Evolutionary conservation across 768 basidiomycete species (phyloP).

Genomic region (Dentipellis fragilis): DNA sequence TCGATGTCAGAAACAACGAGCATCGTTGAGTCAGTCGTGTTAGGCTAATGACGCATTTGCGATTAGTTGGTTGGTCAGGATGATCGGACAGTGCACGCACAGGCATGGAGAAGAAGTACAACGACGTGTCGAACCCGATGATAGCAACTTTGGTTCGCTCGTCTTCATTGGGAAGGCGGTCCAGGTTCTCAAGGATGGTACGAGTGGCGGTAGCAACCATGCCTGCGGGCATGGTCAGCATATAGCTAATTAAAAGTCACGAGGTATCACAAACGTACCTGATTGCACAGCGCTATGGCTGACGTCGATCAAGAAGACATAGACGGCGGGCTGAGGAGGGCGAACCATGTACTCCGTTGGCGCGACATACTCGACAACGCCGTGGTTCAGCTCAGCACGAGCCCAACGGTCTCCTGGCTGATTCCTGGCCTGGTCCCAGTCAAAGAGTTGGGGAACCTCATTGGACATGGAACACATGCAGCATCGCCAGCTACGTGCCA

Average conservation of each 20-base stretch:
- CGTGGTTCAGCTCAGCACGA: conserved; percentile 86
- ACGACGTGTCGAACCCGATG: conserved; percentile 81
- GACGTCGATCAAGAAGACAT: conserved; percentile 95
- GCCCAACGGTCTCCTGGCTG: conserved; percentile 94
- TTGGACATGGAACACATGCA: conserved; percentile 99
- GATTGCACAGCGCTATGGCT: conserved; percentile 87
- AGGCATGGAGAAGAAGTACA: conserved; percentile 95
- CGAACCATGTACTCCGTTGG: conserved; percentile 99
- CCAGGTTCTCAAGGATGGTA: conserved; percentile 90
- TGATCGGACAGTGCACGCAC: conserved; percentile 30
- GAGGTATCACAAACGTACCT: conserved; percentile 32
- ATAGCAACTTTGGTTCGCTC: conserved; percentile 86
- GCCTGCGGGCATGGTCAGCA: conserved; percentile 31
- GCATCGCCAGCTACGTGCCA: conserved; percentile 90
- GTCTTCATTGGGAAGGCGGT: conserved; percentile 92
- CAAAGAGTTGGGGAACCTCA: conserved; percentile 95
- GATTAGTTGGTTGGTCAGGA: neutral
- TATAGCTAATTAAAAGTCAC: no score
- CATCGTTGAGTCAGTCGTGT: conserved; percentile 77
- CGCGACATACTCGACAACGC: conserved; percentile 94
- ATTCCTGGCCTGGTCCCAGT: conserved; percentile 93
- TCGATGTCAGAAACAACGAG: conserved; percentile 95
- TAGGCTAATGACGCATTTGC: conserved; percentile 33
- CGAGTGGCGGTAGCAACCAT: conserved; percentile 99
- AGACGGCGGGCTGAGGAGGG: conserved; percentile 94